These are phyloP conservation scores for Rosa persica DNA, from an alignment of 306 rosid genomes.

Conservation along the genomic window DNA sequence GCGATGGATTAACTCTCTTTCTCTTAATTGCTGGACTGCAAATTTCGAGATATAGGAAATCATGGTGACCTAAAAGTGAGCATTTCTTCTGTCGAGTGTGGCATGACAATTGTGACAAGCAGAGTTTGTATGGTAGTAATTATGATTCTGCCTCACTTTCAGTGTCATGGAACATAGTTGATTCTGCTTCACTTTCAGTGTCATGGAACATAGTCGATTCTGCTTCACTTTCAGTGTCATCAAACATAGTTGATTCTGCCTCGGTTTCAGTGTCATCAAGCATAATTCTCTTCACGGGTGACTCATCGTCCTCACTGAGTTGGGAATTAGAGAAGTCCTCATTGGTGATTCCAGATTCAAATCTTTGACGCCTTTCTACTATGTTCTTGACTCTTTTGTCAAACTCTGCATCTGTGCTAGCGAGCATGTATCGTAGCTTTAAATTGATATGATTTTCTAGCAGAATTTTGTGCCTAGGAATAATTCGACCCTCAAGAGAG, in stretches of 20 bases:
- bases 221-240: slow-evolving; percentile 4
- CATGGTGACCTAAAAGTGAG: not conserved
- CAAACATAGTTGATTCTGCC: slow-evolving; percentile 8
- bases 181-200: slow-evolving; percentile 9
- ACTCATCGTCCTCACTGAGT: slow-evolving; percentile 15
- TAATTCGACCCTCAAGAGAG: slow-evolving; percentile 82
- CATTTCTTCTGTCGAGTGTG: not conserved
- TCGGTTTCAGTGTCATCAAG: slow-evolving; percentile 20
- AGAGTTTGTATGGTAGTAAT: not conserved
- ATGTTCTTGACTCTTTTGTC: slow-evolving; percentile 51
- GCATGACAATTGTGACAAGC: not conserved
- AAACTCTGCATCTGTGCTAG: slow-evolving; percentile 72
- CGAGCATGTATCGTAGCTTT: slow-evolving; percentile 82
- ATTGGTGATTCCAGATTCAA: slow-evolving; percentile 43
- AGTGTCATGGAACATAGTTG: slow-evolving; percentile 3
- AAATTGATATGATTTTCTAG: slow-evolving; percentile 67
- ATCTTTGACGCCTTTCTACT: slow-evolving; percentile 50
- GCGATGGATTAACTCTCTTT: not conserved
- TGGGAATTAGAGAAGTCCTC: slow-evolving; percentile 26
- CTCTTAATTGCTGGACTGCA: not conserved
- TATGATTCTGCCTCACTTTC: slow-evolving; percentile 17
- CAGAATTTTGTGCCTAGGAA: slow-evolving; percentile 85
- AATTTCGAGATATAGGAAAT: not conserved
- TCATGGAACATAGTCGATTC: slow-evolving; percentile 16
- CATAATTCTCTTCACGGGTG: slow-evolving; percentile 5